Evolutionary conservation across 1,284 basidiomycete genomes (phyloP).

Genomic region (Trichosporon sp.): DNA sequence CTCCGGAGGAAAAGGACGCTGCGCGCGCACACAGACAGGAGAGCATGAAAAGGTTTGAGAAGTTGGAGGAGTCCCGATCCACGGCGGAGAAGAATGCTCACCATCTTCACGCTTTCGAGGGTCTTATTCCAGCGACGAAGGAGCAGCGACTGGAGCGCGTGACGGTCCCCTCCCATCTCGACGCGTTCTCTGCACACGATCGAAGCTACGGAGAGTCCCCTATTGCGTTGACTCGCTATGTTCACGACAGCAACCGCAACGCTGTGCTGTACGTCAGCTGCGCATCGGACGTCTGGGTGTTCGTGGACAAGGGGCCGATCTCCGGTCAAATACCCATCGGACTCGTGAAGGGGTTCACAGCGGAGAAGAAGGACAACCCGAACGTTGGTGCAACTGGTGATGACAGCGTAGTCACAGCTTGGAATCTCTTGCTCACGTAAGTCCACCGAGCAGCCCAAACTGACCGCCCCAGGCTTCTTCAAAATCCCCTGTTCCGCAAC

Average conservation of each 20-base stretch:
- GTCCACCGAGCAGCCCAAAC: conserved; percentile 14
- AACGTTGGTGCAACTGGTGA: conserved; percentile 28
- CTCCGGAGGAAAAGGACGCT: not conserved
- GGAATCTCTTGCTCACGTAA: conserved; percentile 44
- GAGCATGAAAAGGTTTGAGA: conserved; percentile 23
- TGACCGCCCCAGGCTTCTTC: conserved; percentile 37
- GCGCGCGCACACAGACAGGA: not conserved
- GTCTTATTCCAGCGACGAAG: conserved; percentile 26
- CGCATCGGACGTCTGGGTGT: conserved; percentile 42
- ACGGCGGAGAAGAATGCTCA: conserved; percentile 23
- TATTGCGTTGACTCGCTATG: conserved; percentile 1
- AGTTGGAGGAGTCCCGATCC: conserved; percentile 29
- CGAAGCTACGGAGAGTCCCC: conserved; percentile 16
- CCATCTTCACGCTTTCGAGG: conserved; percentile 43
- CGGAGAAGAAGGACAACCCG: conserved; percentile 47
- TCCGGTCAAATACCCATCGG: conserved; percentile 44
- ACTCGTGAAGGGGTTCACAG: conserved; percentile 40
- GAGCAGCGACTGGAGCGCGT: conserved; percentile 39
- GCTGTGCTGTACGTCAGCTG: conserved; percentile 40
- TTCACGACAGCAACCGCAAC: conserved; percentile 9
- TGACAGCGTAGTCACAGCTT: conserved; percentile 43
- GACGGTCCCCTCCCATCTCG: conserved; percentile 34
- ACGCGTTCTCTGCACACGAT: conserved; percentile 43
- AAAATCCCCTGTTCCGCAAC: conserved; percentile 48
- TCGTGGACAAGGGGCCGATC: conserved; percentile 41